Conservation (phyloP, 441 rosid genomes). For the Euphorbia celastroides region DNA sequence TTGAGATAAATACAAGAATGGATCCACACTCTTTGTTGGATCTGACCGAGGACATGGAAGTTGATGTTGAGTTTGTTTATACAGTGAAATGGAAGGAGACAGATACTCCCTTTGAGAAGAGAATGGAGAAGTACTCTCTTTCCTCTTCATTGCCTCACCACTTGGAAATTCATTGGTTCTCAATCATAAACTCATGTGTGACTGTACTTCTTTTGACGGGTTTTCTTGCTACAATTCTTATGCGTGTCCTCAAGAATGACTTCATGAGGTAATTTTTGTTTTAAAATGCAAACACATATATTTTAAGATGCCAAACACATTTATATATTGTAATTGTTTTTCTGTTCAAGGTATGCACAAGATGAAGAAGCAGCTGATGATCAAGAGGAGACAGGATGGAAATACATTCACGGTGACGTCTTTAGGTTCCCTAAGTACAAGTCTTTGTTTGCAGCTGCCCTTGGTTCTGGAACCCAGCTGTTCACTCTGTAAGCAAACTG, state of each 20-base stretch:
- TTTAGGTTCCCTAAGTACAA: constrained; percentile 63
- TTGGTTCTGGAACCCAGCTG: constrained; percentile 66
- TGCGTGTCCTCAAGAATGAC: constrained; percentile 85
- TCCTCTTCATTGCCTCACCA: constrained; percentile 80
- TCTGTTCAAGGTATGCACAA: constrained; percentile 55
- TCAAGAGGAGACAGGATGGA: constrained; percentile 88
- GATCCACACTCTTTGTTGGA: constrained; percentile 58
- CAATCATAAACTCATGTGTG: constrained; percentile 73
- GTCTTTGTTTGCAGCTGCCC: constrained; percentile 66
- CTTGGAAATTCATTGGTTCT: constrained; percentile 85
- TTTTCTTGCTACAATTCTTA: constrained; percentile 81
- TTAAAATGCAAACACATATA: constrained; percentile 15
- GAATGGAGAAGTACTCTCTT: constrained; percentile 78
- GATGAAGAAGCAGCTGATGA: constrained; percentile 89
- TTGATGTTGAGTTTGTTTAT: constrained; percentile 63
- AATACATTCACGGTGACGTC: constrained; percentile 72
- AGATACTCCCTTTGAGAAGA: constrained; percentile 57
- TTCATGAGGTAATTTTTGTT: constrained; percentile 59
- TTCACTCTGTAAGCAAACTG: constrained; percentile 54
- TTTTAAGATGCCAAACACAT: constrained; percentile 27
- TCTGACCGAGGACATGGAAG: constrained; percentile 65
- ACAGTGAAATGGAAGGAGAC: constrained; percentile 88
- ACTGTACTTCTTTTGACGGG: constrained; percentile 82
- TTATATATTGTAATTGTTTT: not conserved
- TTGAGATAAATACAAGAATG: constrained; percentile 54